Percentiles rank a stretch among this genome's conserved stretches.
phyloP scores from a whole-genome alignment of 352 stramenopile species.

The Globisporangium megalacanthum region DNA sequence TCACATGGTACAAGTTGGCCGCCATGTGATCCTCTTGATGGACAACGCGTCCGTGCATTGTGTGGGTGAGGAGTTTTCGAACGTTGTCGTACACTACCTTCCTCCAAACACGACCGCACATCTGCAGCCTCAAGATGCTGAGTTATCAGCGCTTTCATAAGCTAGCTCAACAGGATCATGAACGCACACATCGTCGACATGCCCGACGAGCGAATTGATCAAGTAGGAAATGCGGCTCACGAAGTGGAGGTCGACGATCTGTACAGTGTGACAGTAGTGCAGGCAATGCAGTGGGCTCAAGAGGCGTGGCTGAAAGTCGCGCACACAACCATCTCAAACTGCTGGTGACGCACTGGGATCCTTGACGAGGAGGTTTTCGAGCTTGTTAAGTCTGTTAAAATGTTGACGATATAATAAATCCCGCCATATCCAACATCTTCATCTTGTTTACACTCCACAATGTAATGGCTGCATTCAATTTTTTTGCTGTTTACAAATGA shows the following conservation, averaged over 20 bases:
- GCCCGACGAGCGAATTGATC: background rate
- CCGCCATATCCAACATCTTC: too few species aligned
- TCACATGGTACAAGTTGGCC: background rate
- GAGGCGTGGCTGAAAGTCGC: too few species aligned
- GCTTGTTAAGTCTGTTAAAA: background rate
- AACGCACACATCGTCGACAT: background rate
- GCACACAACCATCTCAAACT: too few species aligned
- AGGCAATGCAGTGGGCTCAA: too few species aligned
- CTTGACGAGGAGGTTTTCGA: background rate
- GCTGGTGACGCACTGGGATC: background rate
- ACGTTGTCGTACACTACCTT: background rate
- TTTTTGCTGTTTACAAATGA: too few species aligned
- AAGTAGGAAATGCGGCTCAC: background rate
- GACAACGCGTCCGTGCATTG: background rate
- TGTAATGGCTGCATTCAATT: too few species aligned
- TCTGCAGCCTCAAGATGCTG: background rate
- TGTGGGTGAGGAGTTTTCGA: background rate
- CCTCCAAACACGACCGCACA: background rate
- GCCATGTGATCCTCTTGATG: background rate
- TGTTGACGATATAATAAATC: too few species aligned
- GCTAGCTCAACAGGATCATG: background rate
- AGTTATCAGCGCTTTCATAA: background rate
- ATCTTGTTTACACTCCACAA: too few species aligned
- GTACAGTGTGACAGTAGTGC: too few species aligned
- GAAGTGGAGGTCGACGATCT: too few species aligned